phyloP scores from a whole-genome alignment of 192 early-diverging fungal genomes.

The Cetraspora pellucida region DNA sequence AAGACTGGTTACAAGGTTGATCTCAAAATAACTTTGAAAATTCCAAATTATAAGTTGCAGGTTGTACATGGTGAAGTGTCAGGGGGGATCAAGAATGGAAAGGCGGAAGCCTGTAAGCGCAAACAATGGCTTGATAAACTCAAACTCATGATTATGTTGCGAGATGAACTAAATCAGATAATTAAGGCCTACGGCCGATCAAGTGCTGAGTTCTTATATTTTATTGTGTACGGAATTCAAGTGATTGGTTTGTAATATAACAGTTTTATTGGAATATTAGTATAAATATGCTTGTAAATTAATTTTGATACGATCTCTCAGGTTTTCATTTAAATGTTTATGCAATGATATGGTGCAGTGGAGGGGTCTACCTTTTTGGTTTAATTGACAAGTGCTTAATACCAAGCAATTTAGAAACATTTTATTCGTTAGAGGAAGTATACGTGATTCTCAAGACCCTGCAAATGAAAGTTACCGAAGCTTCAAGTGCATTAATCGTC shows the following conservation, averaged over 20 bases:
- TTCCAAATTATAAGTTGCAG: conserved; percentile 9
- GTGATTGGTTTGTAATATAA: conserved; percentile 12
- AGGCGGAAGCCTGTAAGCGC: conserved; percentile 3
- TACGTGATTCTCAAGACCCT: conserved; percentile 13
- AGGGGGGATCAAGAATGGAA: conserved; percentile 7
- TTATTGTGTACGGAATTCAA: conserved; percentile 25
- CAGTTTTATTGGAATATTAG: conserved; percentile 8
- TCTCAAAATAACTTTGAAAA: conserved; percentile 21
- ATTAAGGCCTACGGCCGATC: conserved; percentile 3
- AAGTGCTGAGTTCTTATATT: neutral
- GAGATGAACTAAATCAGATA: conserved; percentile 26
- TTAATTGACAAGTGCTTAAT: conserved; percentile 8
- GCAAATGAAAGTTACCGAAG: conserved; percentile 5
- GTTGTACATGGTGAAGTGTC: conserved; percentile 22
- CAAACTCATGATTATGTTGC: conserved; percentile 24
- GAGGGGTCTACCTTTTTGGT: conserved; percentile 18
- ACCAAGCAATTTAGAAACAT: conserved; percentile 11
- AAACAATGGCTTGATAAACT: conserved; percentile 29
- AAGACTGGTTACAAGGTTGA: conserved; percentile 29
- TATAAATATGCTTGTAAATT: conserved; percentile 2
- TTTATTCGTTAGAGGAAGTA: conserved; percentile 20
- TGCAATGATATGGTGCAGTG: conserved; percentile 17
- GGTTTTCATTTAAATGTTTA: conserved; percentile 21
- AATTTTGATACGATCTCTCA: neutral
- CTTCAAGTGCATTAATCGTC: conserved; percentile 9